phyloP scores from a whole-genome alignment of 768 basidiomycete genomes.

The Asterophora lycoperdoides region DNA sequence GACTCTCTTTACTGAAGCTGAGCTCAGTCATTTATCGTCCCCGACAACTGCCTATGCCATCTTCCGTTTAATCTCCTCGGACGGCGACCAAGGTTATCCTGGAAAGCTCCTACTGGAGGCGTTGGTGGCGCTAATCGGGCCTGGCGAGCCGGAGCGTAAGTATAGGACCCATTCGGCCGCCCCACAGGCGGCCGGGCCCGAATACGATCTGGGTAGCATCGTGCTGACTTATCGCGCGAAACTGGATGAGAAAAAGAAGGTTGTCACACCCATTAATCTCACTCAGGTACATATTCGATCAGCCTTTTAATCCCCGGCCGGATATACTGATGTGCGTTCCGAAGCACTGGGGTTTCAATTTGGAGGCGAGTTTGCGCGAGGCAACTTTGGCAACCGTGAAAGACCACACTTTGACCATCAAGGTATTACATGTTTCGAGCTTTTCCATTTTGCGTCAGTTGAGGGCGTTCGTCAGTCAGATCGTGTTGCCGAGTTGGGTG shows the following conservation, averaged over 20 bases:
- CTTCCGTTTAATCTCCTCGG: conserved; percentile 53
- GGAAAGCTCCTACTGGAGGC: conserved; percentile 60
- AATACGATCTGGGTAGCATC: conserved; percentile 58
- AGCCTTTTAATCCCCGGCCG: not conserved
- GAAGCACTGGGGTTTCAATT: conserved; percentile 82
- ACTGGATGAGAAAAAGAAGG: conserved; percentile 42
- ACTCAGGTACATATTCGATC: conserved; percentile 51
- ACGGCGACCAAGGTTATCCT: conserved; percentile 71
- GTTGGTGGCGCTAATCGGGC: conserved; percentile 44
- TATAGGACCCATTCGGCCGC: conserved; percentile 17
- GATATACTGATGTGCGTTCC: not conserved
- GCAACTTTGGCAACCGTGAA: conserved; percentile 44
- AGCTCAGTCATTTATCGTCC: conserved; percentile 41
- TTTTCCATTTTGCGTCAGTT: not conserved
- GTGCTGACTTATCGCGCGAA: conserved; percentile 67
- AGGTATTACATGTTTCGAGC: conserved; percentile 20
- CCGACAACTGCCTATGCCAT: conserved; percentile 38
- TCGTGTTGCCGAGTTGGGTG: conserved; percentile 48
- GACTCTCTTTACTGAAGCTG: conserved; percentile 53
- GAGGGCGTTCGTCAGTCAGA: conserved; percentile 37
- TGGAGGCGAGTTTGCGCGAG: conserved; percentile 59
- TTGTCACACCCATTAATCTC: conserved; percentile 69
- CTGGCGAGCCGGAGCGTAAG: conserved; percentile 29
- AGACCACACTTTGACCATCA: conserved; percentile 42
- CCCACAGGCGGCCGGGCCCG: conserved; percentile 23